Conservation (phyloP, 129 eudicot species). For the sunflower (Helianthus annuus) region DNA sequence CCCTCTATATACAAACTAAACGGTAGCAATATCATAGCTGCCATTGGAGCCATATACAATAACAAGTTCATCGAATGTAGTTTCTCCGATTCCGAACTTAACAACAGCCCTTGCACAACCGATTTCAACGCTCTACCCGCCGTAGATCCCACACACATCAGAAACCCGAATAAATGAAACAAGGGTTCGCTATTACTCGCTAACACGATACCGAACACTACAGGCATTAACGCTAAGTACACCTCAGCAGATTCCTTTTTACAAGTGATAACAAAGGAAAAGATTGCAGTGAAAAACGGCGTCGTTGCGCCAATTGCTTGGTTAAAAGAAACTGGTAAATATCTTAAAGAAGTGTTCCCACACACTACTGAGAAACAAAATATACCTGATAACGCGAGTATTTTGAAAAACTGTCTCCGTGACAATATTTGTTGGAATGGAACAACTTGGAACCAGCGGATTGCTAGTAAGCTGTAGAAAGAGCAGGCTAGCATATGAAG, state of each 20-base stretch:
- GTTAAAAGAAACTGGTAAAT: conserved; percentile 79
- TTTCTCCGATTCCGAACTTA: conserved; percentile 69
- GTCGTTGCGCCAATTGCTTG: conserved; percentile 90
- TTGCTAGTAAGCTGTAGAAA: conserved; percentile 50
- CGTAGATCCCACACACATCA: conserved; percentile 69
- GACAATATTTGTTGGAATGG: conserved; percentile 68
- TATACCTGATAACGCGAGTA: conserved; percentile 53
- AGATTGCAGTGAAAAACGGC: conserved; percentile 81
- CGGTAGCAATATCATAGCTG: conserved; percentile 63
- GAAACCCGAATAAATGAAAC: conserved; percentile 72
- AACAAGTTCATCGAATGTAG: conserved; percentile 71
- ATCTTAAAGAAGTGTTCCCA: conserved; percentile 72
- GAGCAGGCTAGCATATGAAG: conserved; percentile 85
- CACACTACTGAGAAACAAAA: conserved; percentile 83
- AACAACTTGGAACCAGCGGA: conserved; percentile 61
- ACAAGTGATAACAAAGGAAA: conserved; percentile 71
- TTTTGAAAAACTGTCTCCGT: conserved; percentile 69
- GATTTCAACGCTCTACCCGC: conserved; percentile 83
- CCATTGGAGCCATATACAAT: conserved; percentile 91
- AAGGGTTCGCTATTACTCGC: conserved; percentile 85
- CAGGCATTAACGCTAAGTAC: conserved; percentile 64
- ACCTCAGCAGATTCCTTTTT: conserved; percentile 69
- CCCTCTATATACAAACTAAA: conserved; percentile 71
- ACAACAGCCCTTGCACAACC: conserved; percentile 75
- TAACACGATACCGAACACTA: conserved; percentile 69